These are phyloP conservation scores for Fusarium irregulare DNA, from an alignment of 2,329 filamentous ascomycete species.

Conservation along the genomic window DNA sequence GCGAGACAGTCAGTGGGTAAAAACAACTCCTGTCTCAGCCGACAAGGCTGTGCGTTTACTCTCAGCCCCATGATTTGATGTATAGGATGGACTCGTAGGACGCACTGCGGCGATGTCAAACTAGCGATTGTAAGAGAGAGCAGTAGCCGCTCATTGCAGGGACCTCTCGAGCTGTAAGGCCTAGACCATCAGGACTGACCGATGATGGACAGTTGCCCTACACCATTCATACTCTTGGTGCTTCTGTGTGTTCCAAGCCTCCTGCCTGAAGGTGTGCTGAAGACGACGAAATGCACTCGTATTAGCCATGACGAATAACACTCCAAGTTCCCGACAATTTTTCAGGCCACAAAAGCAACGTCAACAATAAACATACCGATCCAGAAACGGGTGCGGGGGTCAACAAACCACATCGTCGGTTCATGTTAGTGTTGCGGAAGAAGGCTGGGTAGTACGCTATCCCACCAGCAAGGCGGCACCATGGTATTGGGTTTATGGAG, in stretches of 20 bases:
- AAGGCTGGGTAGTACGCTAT: slow-evolving; percentile 18
- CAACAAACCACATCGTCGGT: slow-evolving; percentile 21
- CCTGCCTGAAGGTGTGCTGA: not conserved
- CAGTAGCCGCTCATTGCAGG: slow-evolving; percentile 6
- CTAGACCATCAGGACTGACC: slow-evolving; percentile 10
- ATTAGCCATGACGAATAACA: not conserved
- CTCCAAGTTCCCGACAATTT: slow-evolving; percentile 9
- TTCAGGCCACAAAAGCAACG: slow-evolving; percentile 26
- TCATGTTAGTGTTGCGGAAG: slow-evolving; percentile 5
- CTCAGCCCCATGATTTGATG: slow-evolving; percentile 3
- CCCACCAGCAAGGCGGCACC: not conserved
- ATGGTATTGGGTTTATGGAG: not conserved
- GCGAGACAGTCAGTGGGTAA: slow-evolving; percentile 11
- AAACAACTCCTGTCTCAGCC: slow-evolving; percentile 5
- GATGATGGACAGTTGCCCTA: slow-evolving; percentile 5
- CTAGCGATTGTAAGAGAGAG: slow-evolving; percentile 9
- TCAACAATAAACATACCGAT: slow-evolving; percentile 23
- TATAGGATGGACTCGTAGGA: slow-evolving; percentile 1
- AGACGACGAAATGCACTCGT: not conserved
- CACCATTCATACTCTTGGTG: slow-evolving; percentile 9
- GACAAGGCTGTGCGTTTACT: slow-evolving; percentile 5
- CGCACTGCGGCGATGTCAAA: slow-evolving; percentile 16
- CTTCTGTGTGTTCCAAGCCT: slow-evolving; percentile 2
- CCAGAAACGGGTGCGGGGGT: slow-evolving; percentile 23
- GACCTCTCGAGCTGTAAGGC: slow-evolving; percentile 18